Evolutionary conservation across 306 rosid genomes (phyloP).

Genomic region (Fragaria vesca): DNA sequence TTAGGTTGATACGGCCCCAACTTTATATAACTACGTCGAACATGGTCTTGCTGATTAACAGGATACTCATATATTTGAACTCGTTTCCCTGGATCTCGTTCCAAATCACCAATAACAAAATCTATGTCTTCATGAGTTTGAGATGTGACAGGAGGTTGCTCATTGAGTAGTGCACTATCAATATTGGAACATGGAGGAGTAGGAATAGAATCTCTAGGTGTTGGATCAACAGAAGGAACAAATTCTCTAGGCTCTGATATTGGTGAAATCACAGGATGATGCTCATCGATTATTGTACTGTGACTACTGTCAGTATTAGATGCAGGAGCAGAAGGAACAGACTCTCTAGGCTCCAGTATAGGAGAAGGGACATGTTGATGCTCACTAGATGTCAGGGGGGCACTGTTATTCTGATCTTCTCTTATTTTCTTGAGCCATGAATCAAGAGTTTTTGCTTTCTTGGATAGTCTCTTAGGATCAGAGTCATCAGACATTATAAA

Average conservation of each 20-base stretch:
- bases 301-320: too few relatives aligned
- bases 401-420: too few relatives aligned
- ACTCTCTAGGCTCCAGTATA: too few relatives aligned
- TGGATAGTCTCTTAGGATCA: too few relatives aligned
- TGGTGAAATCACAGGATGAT: too few relatives aligned
- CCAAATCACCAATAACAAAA: background rate
- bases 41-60: background rate
- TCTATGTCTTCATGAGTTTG: background rate
- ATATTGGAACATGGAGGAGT: background rate
- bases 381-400: too few relatives aligned
- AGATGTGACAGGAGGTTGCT: background rate
- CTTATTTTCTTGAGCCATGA: too few relatives aligned
- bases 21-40: background rate
- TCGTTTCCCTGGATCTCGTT: background rate
- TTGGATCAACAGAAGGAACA: background rate
- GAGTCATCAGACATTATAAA: too few relatives aligned
- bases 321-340: too few relatives aligned
- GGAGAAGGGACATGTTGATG: too few relatives aligned
- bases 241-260: background rate
- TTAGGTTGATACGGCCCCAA: background rate
- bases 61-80: background rate
- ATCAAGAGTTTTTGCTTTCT: too few relatives aligned
- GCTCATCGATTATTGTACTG: too few relatives aligned
- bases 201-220: background rate
- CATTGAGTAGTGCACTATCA: background rate